Evolutionary conservation across 257 asterid genomes (phyloP).

Genomic region (Nicotiana paniculata): DNA sequence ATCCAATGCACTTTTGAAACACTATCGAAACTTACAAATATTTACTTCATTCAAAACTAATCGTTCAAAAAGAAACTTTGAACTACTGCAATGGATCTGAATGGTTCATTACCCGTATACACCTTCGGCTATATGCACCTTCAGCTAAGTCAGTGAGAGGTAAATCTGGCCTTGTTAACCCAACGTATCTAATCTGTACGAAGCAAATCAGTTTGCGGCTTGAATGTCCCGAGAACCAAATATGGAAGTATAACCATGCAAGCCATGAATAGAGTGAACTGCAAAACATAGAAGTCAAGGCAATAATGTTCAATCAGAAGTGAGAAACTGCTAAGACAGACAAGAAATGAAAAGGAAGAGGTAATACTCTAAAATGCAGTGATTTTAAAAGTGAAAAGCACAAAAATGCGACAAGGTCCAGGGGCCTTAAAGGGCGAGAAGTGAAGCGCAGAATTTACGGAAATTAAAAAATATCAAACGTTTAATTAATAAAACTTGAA

Average conservation of each 20-base stretch:
- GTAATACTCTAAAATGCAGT: not conserved
- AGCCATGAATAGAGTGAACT: slow-evolving; percentile 65
- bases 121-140: not conserved
- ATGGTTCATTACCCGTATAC: not conserved
- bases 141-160: slow-evolving; percentile 4
- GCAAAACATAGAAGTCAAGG: slow-evolving; percentile 22
- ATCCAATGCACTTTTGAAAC: not conserved
- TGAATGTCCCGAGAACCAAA: slow-evolving; percentile 39
- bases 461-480: too few relatives aligned
- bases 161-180: slow-evolving; percentile 6
- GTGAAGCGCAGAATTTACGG: too few relatives aligned
- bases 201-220: slow-evolving; percentile 36
- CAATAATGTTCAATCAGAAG: not conserved
- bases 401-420: too few relatives aligned
- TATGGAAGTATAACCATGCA: slow-evolving; percentile 49
- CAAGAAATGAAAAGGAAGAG: not conserved
- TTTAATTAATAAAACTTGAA: too few relatives aligned
- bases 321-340: not conserved
- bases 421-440: too few relatives aligned
- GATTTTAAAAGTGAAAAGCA: too few relatives aligned
- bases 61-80: not conserved
- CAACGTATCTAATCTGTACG: slow-evolving; percentile 41
- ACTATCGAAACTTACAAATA: slow-evolving; percentile 5
- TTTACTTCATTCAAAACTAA: not conserved
- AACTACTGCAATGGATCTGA: not conserved